These are phyloP conservation scores for Colletotrichum sp. DNA, from an alignment of 2,329 filamentous ascomycete genomes.

Conservation along the genomic window DNA sequence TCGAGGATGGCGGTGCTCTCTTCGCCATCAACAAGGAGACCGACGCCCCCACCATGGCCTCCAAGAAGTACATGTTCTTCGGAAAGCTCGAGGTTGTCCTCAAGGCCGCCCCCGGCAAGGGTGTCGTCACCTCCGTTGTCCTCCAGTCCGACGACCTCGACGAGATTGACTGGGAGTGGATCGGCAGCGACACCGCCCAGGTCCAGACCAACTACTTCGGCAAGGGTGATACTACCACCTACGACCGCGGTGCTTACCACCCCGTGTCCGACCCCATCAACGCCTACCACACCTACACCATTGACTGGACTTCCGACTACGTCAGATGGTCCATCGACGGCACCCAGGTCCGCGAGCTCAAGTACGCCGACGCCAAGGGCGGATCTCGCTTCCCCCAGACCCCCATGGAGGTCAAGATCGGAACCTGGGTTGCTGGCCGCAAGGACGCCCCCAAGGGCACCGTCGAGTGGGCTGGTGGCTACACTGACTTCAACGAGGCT, in stretches of 20 bases:
- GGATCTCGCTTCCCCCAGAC: slow-evolving; percentile 72
- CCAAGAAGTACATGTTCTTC: slow-evolving; percentile 95
- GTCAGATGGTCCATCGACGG: slow-evolving; percentile 72
- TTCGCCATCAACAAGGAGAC: slow-evolving; percentile 71
- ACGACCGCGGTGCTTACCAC: slow-evolving; percentile 71
- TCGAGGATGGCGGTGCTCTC: slow-evolving; percentile 52
- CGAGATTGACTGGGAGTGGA: slow-evolving; percentile 97
- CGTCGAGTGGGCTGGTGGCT: slow-evolving; percentile 71
- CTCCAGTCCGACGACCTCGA: slow-evolving; percentile 90
- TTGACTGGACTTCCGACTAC: slow-evolving; percentile 70
- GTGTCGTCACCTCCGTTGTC: slow-evolving; percentile 89
- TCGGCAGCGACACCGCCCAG: slow-evolving; percentile 74
- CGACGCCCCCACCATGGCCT: slow-evolving; percentile 75
- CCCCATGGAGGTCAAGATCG: slow-evolving; percentile 73
- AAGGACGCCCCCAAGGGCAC: slow-evolving; percentile 69
- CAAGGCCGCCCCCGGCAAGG: slow-evolving; percentile 78
- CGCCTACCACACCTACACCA: slow-evolving; percentile 66
- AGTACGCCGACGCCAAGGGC: slow-evolving; percentile 63
- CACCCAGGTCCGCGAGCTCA: slow-evolving; percentile 65
- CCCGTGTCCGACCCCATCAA: slow-evolving; percentile 60
- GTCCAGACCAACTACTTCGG: slow-evolving; percentile 90
- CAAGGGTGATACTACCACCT: slow-evolving; percentile 74
- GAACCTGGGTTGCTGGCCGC: slow-evolving; percentile 68
- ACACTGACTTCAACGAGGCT: slow-evolving; percentile 53
- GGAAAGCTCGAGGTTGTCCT: slow-evolving; percentile 82